A percentile compares a stretch with the other conserved stretches of the same genome.
These are phyloP conservation scores for Microbotryum intermedium DNA, from an alignment of 1,284 basidiomycete species.

Conservation along the genomic window DNA sequence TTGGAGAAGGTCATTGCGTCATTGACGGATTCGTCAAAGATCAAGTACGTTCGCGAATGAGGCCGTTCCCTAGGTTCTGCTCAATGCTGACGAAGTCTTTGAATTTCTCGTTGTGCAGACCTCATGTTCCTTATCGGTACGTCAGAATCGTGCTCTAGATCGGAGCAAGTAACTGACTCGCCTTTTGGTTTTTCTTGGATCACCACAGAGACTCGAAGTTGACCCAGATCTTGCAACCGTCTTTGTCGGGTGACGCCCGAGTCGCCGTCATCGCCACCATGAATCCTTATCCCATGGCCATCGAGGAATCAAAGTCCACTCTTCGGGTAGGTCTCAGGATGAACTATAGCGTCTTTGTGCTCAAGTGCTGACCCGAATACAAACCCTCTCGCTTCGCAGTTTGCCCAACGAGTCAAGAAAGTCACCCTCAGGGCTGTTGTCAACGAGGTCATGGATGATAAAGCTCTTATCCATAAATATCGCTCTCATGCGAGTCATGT, in stretches of 20 bases:
- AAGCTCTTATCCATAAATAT: conserved; percentile 78
- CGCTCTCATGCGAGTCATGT: conserved; percentile 38
- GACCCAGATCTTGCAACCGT: conserved; percentile 90
- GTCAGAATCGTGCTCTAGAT: too few relatives aligned
- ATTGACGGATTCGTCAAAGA: conserved; percentile 73
- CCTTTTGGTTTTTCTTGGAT: too few relatives aligned
- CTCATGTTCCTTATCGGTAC: conserved; percentile 79
- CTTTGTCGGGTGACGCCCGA: conserved; percentile 84
- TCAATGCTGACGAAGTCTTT: not conserved
- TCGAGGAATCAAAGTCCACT: conserved; percentile 33
- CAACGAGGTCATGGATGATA: conserved; percentile 87
- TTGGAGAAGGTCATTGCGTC: conserved; percentile 83
- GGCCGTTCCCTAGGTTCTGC: not conserved
- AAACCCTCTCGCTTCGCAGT: conserved; percentile 72
- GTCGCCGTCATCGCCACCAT: conserved; percentile 95
- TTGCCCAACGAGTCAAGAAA: conserved; percentile 79
- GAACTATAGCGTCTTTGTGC: too few relatives aligned
- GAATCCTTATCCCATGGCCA: conserved; percentile 55
- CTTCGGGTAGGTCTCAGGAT: conserved; percentile 12
- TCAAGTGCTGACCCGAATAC: conserved; percentile 5
- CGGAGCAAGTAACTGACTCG: too few relatives aligned
- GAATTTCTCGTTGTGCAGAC: conserved; percentile 40
- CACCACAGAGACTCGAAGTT: conserved; percentile 62
- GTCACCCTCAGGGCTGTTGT: conserved; percentile 72
- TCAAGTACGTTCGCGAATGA: conserved; percentile 46